Evolutionary conservation across 192 early-diverging fungal genomes (phyloP).

Genomic region (Entomortierella beljakovae): DNA sequence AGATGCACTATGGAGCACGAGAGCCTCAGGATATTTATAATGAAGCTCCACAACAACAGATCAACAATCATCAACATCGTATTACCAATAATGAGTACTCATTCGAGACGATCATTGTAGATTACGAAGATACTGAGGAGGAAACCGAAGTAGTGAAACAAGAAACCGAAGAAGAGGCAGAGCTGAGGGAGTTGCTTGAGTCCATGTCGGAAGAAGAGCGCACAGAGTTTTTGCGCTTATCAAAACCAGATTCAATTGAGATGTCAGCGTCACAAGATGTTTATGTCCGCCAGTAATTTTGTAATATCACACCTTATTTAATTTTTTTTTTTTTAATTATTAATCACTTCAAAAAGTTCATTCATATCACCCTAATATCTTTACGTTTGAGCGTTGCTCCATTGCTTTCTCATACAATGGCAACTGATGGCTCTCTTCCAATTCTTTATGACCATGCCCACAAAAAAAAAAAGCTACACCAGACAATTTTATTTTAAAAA

Average conservation of each 20-base stretch:
- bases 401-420: background rate
- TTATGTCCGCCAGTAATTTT: conserved; percentile 14
- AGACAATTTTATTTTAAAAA: too few species aligned
- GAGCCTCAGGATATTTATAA: background rate
- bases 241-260: conserved; percentile 5
- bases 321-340: background rate
- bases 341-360: too few species aligned
- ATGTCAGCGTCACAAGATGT: background rate
- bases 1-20: background rate
- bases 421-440: too few species aligned
- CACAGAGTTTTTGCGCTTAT: conserved; percentile 36
- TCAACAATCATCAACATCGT: conserved; percentile 25
- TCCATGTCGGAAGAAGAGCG: conserved; percentile 45
- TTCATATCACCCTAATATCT: too few species aligned
- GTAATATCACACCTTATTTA: background rate
- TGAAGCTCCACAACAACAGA: conserved; percentile 24
- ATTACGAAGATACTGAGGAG: conserved; percentile 11
- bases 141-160: conserved; percentile 11
- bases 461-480: too few species aligned
- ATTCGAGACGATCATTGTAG: conserved; percentile 22
- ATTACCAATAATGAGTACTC: background rate
- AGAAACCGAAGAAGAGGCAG: conserved; percentile 42
- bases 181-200: conserved; percentile 41
- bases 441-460: too few species aligned
- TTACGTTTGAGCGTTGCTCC: background rate